Evolutionary conservation across 495 filamentous ascomycete genomes (phyloP), one percentile per base, ranked within the genome.

Genomic region (Cryomyces antarcticus): DNA sequence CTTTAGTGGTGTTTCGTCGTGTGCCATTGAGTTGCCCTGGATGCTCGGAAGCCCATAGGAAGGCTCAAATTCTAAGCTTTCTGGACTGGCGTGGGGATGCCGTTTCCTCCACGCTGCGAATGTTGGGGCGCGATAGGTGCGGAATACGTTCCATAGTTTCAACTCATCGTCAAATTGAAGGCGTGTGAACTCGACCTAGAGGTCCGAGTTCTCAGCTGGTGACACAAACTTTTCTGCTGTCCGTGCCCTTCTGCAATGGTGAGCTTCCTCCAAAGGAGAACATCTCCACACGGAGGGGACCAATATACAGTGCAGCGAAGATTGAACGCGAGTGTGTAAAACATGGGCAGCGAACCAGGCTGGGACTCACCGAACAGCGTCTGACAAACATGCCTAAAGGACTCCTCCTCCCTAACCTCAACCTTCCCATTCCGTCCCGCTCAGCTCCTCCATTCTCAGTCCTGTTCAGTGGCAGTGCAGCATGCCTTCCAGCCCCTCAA

Each of bases 81-180:
- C 37, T 31, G 11, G 46, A 35, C 33, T 46, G 37, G 28, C 47
- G 11, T 44, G 42, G 5, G 42, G 45, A 35, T 55, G 50, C 43
- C 67, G 62, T 10, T 65, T 61, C 31, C 69, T 72, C 78, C 82
- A 93, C 46, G 70, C 65, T 9, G 59, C 54, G 36, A 79, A 72
- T 11, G 84, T 88, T 1, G 80, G 75, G 47, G 82, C 66, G 37
- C 86, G 71, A 57, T 88, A 96, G 39, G 63, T 71, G 41, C 82
- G 68, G 60, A 95, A 86, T 0, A 64, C 68, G 33, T 69, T 72
- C 92, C 89, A 96, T 31, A 97, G 58, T 30, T 68, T 73, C 24
- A 80, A 62, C 0, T 71, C 68, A 49, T 88, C 77, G 49, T 82
- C 66, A 48, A 95, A 94, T 39, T 80, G 77, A 17, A 95, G 57